Conservation (phyloP, 805 yeast species). For the Wickerhamomyces mucosus region DNA sequence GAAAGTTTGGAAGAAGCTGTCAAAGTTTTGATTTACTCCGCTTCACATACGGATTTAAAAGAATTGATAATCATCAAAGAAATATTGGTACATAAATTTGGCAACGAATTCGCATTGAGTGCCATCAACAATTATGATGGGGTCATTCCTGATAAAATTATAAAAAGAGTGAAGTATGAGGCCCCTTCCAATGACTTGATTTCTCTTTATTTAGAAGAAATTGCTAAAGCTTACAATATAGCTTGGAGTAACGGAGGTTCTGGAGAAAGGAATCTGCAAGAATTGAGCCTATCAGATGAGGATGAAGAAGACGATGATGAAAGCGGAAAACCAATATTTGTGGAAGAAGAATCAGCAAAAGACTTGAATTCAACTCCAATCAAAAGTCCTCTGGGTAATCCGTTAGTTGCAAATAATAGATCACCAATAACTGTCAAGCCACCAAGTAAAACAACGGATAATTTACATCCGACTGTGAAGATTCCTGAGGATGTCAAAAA, state of each 20-base stretch:
- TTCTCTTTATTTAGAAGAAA: conserved; percentile 61
- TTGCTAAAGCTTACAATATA: conserved; percentile 70
- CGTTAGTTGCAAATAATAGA: conserved; percentile 11
- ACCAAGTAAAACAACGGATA: conserved; percentile 33
- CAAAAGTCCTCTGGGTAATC: too few species aligned
- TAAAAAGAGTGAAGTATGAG: conserved; percentile 50
- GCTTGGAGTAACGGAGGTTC: conserved; percentile 45
- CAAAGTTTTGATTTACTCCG: conserved; percentile 55
- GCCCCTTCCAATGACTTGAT: conserved; percentile 64
- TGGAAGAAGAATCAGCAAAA: conserved; percentile 21
- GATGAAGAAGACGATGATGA: conserved; percentile 25
- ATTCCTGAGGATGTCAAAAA: conserved; percentile 32
- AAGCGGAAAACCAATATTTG: conserved; percentile 25
- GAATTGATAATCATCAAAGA: conserved; percentile 59
- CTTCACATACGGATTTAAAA: conserved; percentile 67
- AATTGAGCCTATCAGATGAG: conserved; percentile 20
- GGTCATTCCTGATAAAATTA: conserved; percentile 60
- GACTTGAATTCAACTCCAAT: conserved; percentile 13
- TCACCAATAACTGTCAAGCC: conserved; percentile 35
- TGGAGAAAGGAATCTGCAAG: conserved; percentile 2
- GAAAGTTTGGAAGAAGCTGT: conserved; percentile 51
- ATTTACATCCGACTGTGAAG: conserved; percentile 26
- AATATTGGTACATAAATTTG: conserved; percentile 50
- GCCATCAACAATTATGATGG: conserved; percentile 43
- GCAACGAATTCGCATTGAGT: conserved; percentile 44